A percentile compares a stretch with the other conserved stretches of the same genome.
phyloP scores from a whole-genome alignment of 805 yeast genomes.

The Sugiyamaella chiloensis region DNA sequence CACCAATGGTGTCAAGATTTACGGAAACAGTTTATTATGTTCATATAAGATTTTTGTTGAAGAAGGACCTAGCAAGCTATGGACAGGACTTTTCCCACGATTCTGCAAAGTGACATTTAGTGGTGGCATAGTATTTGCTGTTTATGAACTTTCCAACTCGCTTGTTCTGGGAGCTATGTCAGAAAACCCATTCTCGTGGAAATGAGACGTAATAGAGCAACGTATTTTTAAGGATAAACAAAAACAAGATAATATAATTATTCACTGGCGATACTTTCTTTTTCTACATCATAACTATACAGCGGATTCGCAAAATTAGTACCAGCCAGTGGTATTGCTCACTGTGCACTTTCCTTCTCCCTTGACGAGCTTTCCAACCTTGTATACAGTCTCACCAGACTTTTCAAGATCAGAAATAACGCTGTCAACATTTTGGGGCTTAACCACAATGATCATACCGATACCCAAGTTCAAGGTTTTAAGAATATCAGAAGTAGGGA shows the following conservation, averaged over 20 bases:
- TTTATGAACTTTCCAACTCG: slow-evolving; percentile 57
- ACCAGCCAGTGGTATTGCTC: slow-evolving; percentile 34
- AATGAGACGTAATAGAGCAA: slow-evolving; percentile 18
- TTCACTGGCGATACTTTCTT: background rate
- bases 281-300: background rate
- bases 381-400: slow-evolving; percentile 73
- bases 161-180: slow-evolving; percentile 38
- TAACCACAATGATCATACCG: slow-evolving; percentile 91
- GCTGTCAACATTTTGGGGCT: slow-evolving; percentile 57
- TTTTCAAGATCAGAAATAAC: slow-evolving; percentile 52
- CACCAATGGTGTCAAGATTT: slow-evolving; percentile 34
- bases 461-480: slow-evolving; percentile 95
- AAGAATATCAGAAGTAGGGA: slow-evolving; percentile 77
- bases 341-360: slow-evolving; percentile 42
- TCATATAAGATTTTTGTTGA: slow-evolving; percentile 35
- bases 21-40: slow-evolving; percentile 36
- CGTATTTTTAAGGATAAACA: background rate
- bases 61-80: slow-evolving; percentile 39
- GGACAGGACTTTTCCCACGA: slow-evolving; percentile 51
- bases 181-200: slow-evolving; percentile 39
- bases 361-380: slow-evolving; percentile 55
- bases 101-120: slow-evolving; percentile 65
- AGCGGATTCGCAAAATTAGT: slow-evolving; percentile 20
- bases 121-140: slow-evolving; percentile 65
- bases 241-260: background rate